phyloP scores from a whole-genome alignment of 2,329 filamentous ascomycete species.

The Whalleya microplaca region DNA sequence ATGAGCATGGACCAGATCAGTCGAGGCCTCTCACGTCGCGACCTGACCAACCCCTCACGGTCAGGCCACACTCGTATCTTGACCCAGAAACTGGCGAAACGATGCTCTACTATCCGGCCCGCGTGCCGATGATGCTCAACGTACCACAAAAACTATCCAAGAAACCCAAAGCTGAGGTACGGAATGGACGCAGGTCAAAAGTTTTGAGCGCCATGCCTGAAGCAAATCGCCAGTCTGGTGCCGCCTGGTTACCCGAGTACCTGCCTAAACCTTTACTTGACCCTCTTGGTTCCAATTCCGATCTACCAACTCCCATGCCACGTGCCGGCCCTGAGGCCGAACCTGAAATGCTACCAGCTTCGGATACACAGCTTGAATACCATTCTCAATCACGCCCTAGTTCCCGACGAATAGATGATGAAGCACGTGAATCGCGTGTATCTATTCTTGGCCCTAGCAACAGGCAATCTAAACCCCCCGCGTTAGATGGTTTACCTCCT shows the following conservation, averaged over 20 bases:
- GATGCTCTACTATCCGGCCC: conserved; percentile 95
- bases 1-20: conserved; percentile 24
- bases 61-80: conserved; percentile 60
- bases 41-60: conserved; percentile 34
- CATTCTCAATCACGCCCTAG: conserved; percentile 10
- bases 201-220: conserved; percentile 66
- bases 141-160: conserved; percentile 86
- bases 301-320: conserved; percentile 11
- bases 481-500: conserved; percentile 67
- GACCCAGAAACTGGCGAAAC: conserved; percentile 69
- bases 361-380: conserved; percentile 11
- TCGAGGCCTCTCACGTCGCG: conserved; percentile 37
- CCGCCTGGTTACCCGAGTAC: conserved; percentile 37
- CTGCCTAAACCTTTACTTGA: conserved; percentile 35
- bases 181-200: conserved; percentile 74
- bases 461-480: conserved; percentile 44
- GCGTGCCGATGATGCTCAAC: conserved; percentile 91
- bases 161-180: conserved; percentile 63
- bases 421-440: conserved; percentile 40
- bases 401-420: conserved; percentile 10
- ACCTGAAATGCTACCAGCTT: neutral
- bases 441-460: conserved; percentile 42
- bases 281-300: conserved; percentile 33
- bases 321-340: conserved; percentile 8
- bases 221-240: conserved; percentile 38